phyloP scores from a whole-genome alignment of 108 stramenopile genomes.

The Halocafeteria seosinensis region DNA sequence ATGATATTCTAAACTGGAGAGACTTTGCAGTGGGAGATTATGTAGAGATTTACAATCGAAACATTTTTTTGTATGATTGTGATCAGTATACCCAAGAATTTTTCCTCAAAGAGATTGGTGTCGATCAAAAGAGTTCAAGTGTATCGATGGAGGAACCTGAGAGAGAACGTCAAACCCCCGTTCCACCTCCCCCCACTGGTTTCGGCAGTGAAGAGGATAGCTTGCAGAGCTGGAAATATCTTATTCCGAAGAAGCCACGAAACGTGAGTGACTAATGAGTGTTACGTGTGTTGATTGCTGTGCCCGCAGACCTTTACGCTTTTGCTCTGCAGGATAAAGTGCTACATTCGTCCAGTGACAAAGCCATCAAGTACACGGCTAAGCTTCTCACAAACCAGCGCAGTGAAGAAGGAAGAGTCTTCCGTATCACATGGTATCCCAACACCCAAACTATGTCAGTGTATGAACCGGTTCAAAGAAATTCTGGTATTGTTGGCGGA shows the following conservation, averaged over 20 bases:
- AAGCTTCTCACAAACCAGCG: too few species aligned
- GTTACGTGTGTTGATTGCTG: too few species aligned
- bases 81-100: constrained; percentile 8
- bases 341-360: too few species aligned
- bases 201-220: constrained; percentile 31
- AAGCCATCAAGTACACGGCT: too few species aligned
- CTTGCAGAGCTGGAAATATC: constrained; percentile 7
- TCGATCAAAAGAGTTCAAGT: constrained; percentile 1
- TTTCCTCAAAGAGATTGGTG: constrained; percentile 5
- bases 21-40: too few species aligned
- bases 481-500: constrained; percentile 34
- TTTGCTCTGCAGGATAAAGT: too few species aligned
- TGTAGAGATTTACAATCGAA: constrained; percentile 11
- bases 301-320: too few species aligned
- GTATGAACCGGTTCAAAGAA: constrained; percentile 38
- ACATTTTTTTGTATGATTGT: constrained; percentile 9
- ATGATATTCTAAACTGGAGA: too few species aligned
- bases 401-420: neutral
- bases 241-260: constrained; percentile 10
- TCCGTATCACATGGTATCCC: constrained; percentile 36
- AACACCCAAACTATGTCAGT: constrained; percentile 34
- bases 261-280: too few species aligned
- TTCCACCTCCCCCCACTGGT: constrained; percentile 15
- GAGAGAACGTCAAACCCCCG: neutral
- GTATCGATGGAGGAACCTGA: constrained; percentile 1